Conservation (phyloP, 805 yeast species). For the Cyberlindnera xishuangbannaensis region DNA sequence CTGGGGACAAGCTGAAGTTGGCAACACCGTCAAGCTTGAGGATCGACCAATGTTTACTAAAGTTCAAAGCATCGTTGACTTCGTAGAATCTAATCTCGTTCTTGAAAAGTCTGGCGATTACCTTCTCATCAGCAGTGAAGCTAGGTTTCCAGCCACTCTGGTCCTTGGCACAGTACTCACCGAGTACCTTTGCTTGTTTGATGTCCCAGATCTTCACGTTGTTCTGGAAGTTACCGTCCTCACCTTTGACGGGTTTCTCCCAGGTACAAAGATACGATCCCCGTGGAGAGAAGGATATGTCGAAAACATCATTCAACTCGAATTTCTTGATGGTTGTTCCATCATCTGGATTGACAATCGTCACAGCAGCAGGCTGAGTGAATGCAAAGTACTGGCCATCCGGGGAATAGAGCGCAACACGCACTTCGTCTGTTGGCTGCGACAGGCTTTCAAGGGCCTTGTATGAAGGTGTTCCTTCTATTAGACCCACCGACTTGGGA, state of each 20-base stretch:
- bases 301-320: slow-evolving; percentile 64
- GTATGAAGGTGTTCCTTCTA: slow-evolving; percentile 40
- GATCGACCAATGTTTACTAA: slow-evolving; percentile 51
- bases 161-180: slow-evolving; percentile 67
- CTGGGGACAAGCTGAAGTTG: slow-evolving; percentile 74
- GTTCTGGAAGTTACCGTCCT: slow-evolving; percentile 69
- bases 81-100: slow-evolving; percentile 69
- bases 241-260: slow-evolving; percentile 76
- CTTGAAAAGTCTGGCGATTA: slow-evolving; percentile 53
- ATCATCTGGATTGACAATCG: slow-evolving; percentile 48
- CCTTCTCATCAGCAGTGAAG: slow-evolving; percentile 74
- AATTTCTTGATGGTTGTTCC: slow-evolving; percentile 44
- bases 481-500: slow-evolving; percentile 49
- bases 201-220: slow-evolving; percentile 77
- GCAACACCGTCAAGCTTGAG: slow-evolving; percentile 49
- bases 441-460: slow-evolving; percentile 23
- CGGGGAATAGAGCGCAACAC: slow-evolving; percentile 61
- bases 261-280: slow-evolving; percentile 82
- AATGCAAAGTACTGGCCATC: slow-evolving; percentile 67
- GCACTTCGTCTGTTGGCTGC: slow-evolving; percentile 40
- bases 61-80: slow-evolving; percentile 36
- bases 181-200: slow-evolving; percentile 40
- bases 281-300: slow-evolving; percentile 81
- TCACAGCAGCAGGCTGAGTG: slow-evolving; percentile 58
- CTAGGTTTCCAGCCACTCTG: slow-evolving; percentile 94